Evolutionary conservation across 1,139 yeast genomes (phyloP).

Genomic region (Lodderomyces jiufengensis): DNA sequence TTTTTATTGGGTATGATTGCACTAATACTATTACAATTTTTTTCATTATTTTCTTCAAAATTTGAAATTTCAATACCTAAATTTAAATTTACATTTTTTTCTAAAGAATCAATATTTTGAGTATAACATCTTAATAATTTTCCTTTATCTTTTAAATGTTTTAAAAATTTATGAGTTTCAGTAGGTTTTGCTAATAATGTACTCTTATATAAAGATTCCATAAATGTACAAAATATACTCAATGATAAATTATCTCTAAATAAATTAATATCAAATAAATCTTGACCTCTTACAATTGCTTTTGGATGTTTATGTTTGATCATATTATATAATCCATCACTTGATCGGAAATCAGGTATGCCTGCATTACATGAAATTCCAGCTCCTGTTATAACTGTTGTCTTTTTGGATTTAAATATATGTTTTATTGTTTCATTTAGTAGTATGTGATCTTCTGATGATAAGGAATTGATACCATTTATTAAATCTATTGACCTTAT

Average conservation of each 20-base stretch:
- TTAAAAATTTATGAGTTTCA: constrained; percentile 75
- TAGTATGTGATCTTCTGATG: constrained; percentile 19
- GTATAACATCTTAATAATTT: constrained; percentile 81
- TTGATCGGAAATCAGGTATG: constrained; percentile 88
- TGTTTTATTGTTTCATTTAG: constrained; percentile 38
- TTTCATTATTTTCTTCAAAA: constrained; percentile 18
- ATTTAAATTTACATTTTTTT: constrained; percentile 39
- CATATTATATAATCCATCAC: constrained; percentile 75
- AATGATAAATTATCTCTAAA: constrained; percentile 67
- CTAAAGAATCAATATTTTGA: constrained; percentile 62
- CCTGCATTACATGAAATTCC: constrained; percentile 97
- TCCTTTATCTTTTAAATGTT: constrained; percentile 57
- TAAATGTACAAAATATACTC: constrained; percentile 71
- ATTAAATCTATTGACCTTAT: constrained; percentile 23
- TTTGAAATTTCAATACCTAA: constrained; percentile 36
- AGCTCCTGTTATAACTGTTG: constrained; percentile 80
- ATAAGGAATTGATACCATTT: constrained; percentile 10
- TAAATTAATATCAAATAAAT: constrained; percentile 79
- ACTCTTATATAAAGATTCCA: constrained; percentile 66
- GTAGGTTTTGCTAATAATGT: constrained; percentile 74
- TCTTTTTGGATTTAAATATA: constrained; percentile 47
- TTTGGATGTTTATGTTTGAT: constrained; percentile 64
- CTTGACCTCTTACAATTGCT: constrained; percentile 74
- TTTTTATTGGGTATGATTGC: neutral
- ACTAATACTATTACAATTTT: constrained; percentile 9